Evolutionary conservation across 2,329 filamentous ascomycete genomes (phyloP), one percentile per base, ranked within the genome.

Genomic region (Cladophialophora exuberans): DNA sequence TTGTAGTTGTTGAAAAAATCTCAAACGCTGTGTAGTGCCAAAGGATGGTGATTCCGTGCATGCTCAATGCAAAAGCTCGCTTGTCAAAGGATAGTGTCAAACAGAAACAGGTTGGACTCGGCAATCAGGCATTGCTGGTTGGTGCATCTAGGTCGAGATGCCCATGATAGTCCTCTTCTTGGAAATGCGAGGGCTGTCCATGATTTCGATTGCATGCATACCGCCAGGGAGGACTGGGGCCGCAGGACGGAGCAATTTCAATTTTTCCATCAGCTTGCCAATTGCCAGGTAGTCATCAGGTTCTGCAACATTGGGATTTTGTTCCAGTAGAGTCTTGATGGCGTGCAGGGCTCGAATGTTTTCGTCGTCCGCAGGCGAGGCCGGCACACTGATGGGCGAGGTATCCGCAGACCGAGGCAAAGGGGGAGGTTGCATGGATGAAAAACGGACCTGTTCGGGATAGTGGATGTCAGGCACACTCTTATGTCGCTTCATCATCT

Each of bases 211-310:
- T 9, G 69, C 67, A 52, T 74, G 67, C 46, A 78, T 67, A 1
- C 73, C 76, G 3, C 75, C 76, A 18, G 75, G 72, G 20, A 77
- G 64, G 10, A 49, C 28, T 6, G 66, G 58, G 61, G 66, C 62
- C 42, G 70, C 50, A 47, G 66, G 71, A 62, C 84, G 81, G 42
- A 88, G 83, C 30, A 95, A 76, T 57, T 89, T 85, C 25, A 96
- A 79, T 72, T 93, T 95, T 71, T 96, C 88, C 69, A 92, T 93
- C 61, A 97, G 75, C 68, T 90, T 90, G 15, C 90, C 80, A 43
- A 97, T 85, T 2, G 85, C 83, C 61, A 89, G 72, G 69, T 87
- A 92, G 60, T 97, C 92, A 64, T 83, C 82, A 42, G 90, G 83
- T 66, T 94, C 89, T 13, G 89, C 83, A 26, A 90, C 82, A 1